Evolutionary conservation across 345 rosid genomes (phyloP).

Genomic region (Citrus medica): DNA sequence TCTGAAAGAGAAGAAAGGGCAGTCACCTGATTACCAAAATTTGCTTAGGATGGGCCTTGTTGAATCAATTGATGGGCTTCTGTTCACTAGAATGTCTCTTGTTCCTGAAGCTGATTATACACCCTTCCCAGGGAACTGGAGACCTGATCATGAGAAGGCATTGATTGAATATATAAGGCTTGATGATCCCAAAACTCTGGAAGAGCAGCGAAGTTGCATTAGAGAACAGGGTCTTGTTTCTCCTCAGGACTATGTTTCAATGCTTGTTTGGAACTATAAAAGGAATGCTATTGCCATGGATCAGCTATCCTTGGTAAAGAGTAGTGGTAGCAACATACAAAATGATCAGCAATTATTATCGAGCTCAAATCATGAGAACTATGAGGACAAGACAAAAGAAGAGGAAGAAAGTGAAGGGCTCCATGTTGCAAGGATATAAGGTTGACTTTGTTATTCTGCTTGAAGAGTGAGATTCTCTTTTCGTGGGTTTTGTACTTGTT

Average conservation of each 20-base stretch:
- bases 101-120: slow-evolving; percentile 88
- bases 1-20: slow-evolving; percentile 87
- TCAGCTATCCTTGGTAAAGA: slow-evolving; percentile 52
- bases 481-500: neutral
- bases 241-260: slow-evolving; percentile 81
- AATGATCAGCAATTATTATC: slow-evolving; percentile 36
- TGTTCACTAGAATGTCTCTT: slow-evolving; percentile 90
- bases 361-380: slow-evolving; percentile 31
- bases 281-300: slow-evolving; percentile 69
- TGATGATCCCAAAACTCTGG: slow-evolving; percentile 69
- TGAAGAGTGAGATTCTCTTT: neutral
- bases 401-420: slow-evolving; percentile 43
- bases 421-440: slow-evolving; percentile 45
- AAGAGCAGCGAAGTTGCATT: slow-evolving; percentile 64
- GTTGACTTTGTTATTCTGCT: neutral
- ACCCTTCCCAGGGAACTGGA: slow-evolving; percentile 88
- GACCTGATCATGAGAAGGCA: slow-evolving; percentile 83
- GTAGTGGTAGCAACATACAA: slow-evolving; percentile 10
- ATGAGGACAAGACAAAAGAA: slow-evolving; percentile 25
- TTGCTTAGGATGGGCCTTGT: slow-evolving; percentile 86
- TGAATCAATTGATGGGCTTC: slow-evolving; percentile 90
- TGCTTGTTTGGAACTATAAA: slow-evolving; percentile 98
- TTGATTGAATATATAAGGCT: slow-evolving; percentile 74
- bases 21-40: slow-evolving; percentile 80
- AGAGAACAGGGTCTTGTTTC: slow-evolving; percentile 83